Evolutionary conservation across 2,329 filamentous ascomycete species (phyloP).

Genomic region (Penicillium digitatum): DNA sequence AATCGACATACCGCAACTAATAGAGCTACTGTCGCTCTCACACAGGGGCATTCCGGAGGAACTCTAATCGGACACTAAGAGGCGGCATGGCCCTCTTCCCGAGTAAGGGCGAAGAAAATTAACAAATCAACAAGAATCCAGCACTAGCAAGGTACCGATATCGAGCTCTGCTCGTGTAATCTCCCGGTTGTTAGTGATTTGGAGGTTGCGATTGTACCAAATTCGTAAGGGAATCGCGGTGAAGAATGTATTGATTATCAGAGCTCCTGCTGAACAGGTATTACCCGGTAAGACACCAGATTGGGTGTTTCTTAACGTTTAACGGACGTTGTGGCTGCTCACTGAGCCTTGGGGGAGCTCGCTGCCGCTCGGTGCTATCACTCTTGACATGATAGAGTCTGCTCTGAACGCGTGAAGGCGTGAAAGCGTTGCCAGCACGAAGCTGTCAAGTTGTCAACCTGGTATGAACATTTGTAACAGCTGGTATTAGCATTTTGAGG

Average conservation of each 20-base stretch:
- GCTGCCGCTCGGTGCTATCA: neutral
- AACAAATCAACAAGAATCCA: neutral
- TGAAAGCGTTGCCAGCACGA: neutral
- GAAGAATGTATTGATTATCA: neutral
- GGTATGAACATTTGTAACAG: neutral
- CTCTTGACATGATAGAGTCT: neutral
- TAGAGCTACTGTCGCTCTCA: neutral
- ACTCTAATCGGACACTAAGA: neutral
- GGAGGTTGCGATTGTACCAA: neutral
- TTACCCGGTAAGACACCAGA: neutral
- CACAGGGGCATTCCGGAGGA: neutral
- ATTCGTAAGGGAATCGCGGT: neutral
- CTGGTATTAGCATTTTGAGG: neutral
- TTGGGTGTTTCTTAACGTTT: neutral
- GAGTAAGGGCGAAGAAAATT: neutral
- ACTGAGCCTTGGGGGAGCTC: neutral
- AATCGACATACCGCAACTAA: neutral
- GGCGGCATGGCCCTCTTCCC: neutral
- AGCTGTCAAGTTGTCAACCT: neutral
- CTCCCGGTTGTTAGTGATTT: neutral
- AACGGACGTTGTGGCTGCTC: neutral
- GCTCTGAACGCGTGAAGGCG: too few species aligned
- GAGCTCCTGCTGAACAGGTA: neutral
- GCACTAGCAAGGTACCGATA: too few species aligned
- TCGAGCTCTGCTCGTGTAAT: neutral